Evolutionary conservation across 176 grass and related monocot genomes (phyloP).

Genomic region (Musa itinerans): DNA sequence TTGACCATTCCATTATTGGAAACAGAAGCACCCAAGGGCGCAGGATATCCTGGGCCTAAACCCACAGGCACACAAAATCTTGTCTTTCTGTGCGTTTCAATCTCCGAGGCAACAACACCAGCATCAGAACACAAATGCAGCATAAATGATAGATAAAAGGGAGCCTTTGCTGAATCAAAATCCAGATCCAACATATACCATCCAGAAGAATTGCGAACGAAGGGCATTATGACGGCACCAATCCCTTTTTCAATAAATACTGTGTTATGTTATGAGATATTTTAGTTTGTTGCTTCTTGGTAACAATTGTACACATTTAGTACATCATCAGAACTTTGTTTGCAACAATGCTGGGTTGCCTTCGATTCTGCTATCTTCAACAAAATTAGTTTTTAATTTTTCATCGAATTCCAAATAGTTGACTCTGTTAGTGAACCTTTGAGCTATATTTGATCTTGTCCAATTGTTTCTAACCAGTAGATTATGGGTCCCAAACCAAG

Average conservation of each 20-base stretch:
- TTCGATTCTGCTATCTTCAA: too few species aligned
- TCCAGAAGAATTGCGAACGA: conserved; percentile 16
- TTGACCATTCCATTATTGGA: conserved; percentile 44
- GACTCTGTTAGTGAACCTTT: too few species aligned
- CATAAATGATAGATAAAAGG: conserved; percentile 73
- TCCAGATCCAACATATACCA: conserved; percentile 30
- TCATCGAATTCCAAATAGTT: too few species aligned
- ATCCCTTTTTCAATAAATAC: neutral
- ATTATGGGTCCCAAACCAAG: too few species aligned
- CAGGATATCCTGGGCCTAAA: conserved; percentile 51
- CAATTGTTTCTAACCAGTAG: too few species aligned
- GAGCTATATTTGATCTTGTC: too few species aligned
- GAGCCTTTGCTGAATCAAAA: conserved; percentile 30
- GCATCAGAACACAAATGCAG: conserved; percentile 9
- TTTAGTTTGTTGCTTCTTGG: too few species aligned
- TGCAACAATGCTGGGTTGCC: too few species aligned
- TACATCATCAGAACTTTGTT: too few species aligned
- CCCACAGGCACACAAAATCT: conserved; percentile 62
- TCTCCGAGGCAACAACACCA: conserved; percentile 29
- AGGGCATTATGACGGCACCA: conserved; percentile 10
- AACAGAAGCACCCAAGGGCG: conserved; percentile 50
- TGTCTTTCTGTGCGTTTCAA: conserved; percentile 44
- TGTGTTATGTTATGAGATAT: too few species aligned
- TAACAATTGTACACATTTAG: too few species aligned
- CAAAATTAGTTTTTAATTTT: too few species aligned